These are phyloP conservation scores for Solanum sitiens DNA, from an alignment of 257 asterid species.

Conservation along the genomic window DNA sequence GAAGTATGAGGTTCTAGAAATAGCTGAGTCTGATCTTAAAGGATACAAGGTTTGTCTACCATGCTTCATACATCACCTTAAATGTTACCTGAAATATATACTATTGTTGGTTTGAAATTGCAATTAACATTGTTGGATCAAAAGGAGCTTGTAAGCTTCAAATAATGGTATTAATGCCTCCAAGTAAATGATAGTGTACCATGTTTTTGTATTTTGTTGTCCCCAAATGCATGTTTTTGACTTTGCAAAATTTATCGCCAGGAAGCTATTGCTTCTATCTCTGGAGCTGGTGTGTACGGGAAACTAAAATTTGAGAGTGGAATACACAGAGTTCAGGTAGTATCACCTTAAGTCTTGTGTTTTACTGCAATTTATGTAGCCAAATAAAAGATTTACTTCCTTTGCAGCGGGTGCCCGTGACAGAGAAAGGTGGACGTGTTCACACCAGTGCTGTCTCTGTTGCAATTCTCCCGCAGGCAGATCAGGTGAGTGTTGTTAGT, in stretches of 20 bases:
- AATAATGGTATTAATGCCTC: not conserved
- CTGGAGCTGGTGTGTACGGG: constrained; percentile 86
- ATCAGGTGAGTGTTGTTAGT: constrained; percentile 44
- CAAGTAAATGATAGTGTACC: not conserved
- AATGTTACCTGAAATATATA: not conserved
- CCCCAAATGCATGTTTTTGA: not conserved
- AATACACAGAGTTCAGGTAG: constrained; percentile 95
- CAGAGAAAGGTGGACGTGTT: constrained; percentile 89
- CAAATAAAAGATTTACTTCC: constrained; percentile 10
- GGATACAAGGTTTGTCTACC: constrained; percentile 70
- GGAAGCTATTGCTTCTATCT: constrained; percentile 95
- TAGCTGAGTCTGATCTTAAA: constrained; percentile 74
- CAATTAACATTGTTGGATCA: not conserved
- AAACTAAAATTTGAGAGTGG: constrained; percentile 97
- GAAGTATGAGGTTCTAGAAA: constrained; percentile 74
- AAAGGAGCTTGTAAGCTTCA: not conserved
- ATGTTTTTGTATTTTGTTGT: constrained; percentile 1
- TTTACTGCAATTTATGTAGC: not conserved
- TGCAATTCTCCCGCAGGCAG: constrained; percentile 95
- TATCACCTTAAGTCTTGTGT: not conserved
- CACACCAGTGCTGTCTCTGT: constrained; percentile 97
- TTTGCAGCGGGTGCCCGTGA: constrained; percentile 84
- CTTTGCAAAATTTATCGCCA: constrained; percentile 15
- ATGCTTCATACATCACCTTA: not conserved
- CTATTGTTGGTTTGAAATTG: not conserved